phyloP scores from a whole-genome alignment of 371 early-diverging fungal species.

The Mortierella sp. region DNA sequence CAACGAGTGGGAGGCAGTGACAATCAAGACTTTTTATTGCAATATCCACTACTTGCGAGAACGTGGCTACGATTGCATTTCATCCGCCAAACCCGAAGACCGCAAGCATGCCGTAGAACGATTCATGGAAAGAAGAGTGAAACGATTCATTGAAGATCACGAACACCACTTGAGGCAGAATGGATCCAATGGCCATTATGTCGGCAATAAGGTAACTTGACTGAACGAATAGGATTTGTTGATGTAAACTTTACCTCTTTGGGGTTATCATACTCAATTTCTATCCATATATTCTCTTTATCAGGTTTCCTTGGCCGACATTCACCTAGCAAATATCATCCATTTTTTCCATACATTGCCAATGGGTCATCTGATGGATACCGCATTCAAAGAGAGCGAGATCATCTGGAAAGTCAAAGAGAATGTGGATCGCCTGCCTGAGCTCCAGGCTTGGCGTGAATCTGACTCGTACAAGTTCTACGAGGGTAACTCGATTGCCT shows the following conservation, averaged over 20 bases:
- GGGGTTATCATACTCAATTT: too few relatives aligned
- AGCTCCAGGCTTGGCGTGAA: slow-evolving; percentile 24
- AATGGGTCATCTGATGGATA: slow-evolving; percentile 16
- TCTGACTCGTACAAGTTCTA: slow-evolving; percentile 15
- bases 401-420: slow-evolving; percentile 34
- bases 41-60: slow-evolving; percentile 35
- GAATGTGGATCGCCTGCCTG: slow-evolving; percentile 24
- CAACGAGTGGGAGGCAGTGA: slow-evolving; percentile 30
- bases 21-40: slow-evolving; percentile 29
- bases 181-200: slow-evolving; percentile 41
- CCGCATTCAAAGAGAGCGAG: slow-evolving; percentile 14
- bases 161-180: slow-evolving; percentile 33
- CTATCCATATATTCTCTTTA: too few relatives aligned
- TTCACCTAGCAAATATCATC: slow-evolving; percentile 30
- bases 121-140: slow-evolving; percentile 8
- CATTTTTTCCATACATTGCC: slow-evolving; percentile 24
- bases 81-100: neutral
- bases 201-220: slow-evolving; percentile 38
- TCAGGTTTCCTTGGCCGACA: slow-evolving; percentile 42
- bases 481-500: slow-evolving; percentile 8
- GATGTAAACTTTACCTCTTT: too few relatives aligned
- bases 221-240: too few relatives aligned
- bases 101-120: neutral
- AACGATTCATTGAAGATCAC: slow-evolving; percentile 29
- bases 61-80: slow-evolving; percentile 1